A percentile compares a stretch with the other conserved stretches of the same genome.
Conservation (phyloP, 2,329 filamentous ascomycete genomes). For the Cucurbitaria berberidis region DNA sequence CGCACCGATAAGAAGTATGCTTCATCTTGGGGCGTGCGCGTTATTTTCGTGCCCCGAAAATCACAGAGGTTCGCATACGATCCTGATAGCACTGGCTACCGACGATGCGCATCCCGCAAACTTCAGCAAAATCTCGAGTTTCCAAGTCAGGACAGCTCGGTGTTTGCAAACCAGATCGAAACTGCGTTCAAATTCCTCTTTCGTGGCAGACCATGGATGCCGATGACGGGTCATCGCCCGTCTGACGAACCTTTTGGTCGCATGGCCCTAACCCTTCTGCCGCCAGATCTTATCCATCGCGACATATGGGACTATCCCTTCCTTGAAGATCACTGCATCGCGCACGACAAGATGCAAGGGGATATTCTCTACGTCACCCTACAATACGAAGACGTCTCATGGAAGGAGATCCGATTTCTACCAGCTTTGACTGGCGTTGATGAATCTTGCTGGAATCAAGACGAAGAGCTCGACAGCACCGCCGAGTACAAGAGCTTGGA, state of each 20-base stretch:
- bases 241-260: constrained; percentile 47
- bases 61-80: constrained; percentile 48
- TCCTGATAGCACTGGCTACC: constrained; percentile 47
- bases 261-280: constrained; percentile 47
- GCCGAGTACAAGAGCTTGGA: constrained; percentile 47
- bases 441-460: constrained; percentile 48
- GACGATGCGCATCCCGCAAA: constrained; percentile 47
- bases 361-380: constrained; percentile 50
- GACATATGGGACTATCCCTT: constrained; percentile 50
- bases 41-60: constrained; percentile 48
- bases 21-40: constrained; percentile 45
- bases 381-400: constrained; percentile 49
- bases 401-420: constrained; percentile 49
- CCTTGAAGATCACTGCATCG: constrained; percentile 50
- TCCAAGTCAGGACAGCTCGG: constrained; percentile 44
- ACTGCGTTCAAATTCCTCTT: constrained; percentile 45
- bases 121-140: constrained; percentile 49
- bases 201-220: constrained; percentile 50
- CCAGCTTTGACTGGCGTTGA: constrained; percentile 40
- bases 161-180: constrained; percentile 47
- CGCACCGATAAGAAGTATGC: constrained; percentile 48
- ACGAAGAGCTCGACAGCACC: constrained; percentile 49
- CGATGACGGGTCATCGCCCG: constrained; percentile 47
- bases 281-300: constrained; percentile 41
- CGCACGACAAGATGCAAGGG: constrained; percentile 51